A percentile compares a stretch with the other conserved stretches of the same genome.
Evolutionary conservation across 2,329 filamentous ascomycete species (phyloP).

Genomic region (Diaporthe sp.): DNA sequence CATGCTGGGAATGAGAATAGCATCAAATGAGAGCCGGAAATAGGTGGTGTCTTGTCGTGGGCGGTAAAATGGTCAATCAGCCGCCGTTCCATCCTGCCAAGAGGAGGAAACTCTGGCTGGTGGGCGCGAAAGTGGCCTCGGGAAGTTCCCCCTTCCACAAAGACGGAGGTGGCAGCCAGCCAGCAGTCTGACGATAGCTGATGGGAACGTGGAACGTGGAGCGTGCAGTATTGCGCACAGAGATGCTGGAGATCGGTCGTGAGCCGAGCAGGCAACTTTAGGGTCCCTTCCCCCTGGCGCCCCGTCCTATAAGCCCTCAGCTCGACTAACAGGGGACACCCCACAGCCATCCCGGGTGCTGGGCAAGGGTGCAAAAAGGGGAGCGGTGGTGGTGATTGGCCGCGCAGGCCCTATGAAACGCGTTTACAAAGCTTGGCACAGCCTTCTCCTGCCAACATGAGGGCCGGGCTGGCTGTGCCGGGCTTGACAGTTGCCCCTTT

Average conservation of each 20-base stretch:
- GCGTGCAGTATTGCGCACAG: neutral
- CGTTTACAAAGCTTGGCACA: slow-evolving; percentile 36
- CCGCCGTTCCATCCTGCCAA: slow-evolving; percentile 15
- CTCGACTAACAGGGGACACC: slow-evolving; percentile 23
- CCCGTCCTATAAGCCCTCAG: slow-evolving; percentile 12
- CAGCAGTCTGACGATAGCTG: neutral
- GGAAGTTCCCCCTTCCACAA: neutral
- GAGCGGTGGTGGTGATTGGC: slow-evolving; percentile 15
- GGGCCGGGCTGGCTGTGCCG: slow-evolving; percentile 25
- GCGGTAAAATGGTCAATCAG: slow-evolving; percentile 24
- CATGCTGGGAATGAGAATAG: slow-evolving; percentile 23
- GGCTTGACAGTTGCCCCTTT: slow-evolving; percentile 39
- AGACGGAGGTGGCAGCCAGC: neutral
- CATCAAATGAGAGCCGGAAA: slow-evolving; percentile 31
- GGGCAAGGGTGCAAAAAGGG: slow-evolving; percentile 27
- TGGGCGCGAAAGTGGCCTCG: neutral
- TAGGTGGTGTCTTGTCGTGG: slow-evolving; percentile 2
- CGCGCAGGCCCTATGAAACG: slow-evolving; percentile 27
- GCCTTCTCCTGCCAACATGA: slow-evolving; percentile 3
- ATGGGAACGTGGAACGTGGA: neutral
- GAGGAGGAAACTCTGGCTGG: slow-evolving; percentile 9
- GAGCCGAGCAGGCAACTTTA: slow-evolving; percentile 22
- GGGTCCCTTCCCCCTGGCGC: neutral
- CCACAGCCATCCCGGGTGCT: slow-evolving; percentile 20
- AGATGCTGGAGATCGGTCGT: slow-evolving; percentile 28